Percentiles rank a stretch among this genome's conserved stretches.
These are phyloP conservation scores for Pulveroboletus sp. DNA, from an alignment of 768 basidiomycete genomes.

Conservation along the genomic window DNA sequence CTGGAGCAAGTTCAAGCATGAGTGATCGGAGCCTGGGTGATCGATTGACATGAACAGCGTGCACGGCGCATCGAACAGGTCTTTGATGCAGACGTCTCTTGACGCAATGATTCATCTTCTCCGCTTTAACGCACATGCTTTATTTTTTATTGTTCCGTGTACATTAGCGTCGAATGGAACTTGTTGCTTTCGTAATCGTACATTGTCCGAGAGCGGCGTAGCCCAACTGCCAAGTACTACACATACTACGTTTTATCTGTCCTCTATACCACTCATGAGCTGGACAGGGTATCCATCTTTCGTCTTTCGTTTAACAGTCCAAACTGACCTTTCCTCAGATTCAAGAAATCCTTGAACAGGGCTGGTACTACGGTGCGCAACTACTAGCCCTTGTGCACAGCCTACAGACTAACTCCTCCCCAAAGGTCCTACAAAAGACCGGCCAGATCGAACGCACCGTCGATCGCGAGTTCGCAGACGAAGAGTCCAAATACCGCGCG, in stretches of 20 bases:
- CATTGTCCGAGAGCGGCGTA: not conserved
- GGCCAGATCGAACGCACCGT: constrained; percentile 96
- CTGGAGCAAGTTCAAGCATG: constrained; percentile 14
- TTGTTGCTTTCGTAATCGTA: constrained; percentile 16
- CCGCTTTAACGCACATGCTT: not conserved
- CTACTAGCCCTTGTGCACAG: constrained; percentile 7
- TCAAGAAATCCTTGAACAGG: constrained; percentile 92
- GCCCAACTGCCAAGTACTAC: not conserved
- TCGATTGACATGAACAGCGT: constrained; percentile 16
- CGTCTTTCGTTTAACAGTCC: not conserved
- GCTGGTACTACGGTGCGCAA: constrained; percentile 81
- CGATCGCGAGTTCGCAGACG: constrained; percentile 90
- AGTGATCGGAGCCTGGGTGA: constrained; percentile 20
- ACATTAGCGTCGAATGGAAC: not conserved
- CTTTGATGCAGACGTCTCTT: not conserved
- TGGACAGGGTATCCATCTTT: constrained; percentile 47
- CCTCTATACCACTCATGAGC: constrained; percentile 45
- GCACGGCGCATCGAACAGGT: not conserved
- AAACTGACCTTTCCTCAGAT: constrained; percentile 41
- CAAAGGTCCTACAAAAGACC: constrained; percentile 92
- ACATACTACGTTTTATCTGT: too few species aligned
- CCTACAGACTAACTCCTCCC: constrained; percentile 6
- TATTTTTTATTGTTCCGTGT: not conserved
- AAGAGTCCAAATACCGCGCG: constrained; percentile 89
- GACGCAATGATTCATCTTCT: not conserved